Percentiles rank a stretch among this genome's conserved stretches.
These are phyloP conservation scores for Psidium friedrichsthalianum DNA, from an alignment of 345 rosid genomes.

Conservation along the genomic window DNA sequence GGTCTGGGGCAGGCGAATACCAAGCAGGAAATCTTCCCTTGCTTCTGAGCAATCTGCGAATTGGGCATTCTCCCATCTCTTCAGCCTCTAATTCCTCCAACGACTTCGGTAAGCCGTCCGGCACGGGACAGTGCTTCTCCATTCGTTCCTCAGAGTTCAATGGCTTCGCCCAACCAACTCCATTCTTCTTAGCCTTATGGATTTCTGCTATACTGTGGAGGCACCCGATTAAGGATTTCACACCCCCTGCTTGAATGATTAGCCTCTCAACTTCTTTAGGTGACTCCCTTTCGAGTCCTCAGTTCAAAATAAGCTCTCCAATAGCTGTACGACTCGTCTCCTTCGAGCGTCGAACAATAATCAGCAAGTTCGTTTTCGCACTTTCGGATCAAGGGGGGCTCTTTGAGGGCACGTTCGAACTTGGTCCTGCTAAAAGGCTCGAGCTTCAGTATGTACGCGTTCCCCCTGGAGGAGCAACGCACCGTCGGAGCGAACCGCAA, in stretches of 20 bases:
- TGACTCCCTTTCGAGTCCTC: constrained; percentile 31
- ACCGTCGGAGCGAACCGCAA: background rate
- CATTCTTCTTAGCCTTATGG: constrained; percentile 18
- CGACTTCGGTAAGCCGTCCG: constrained; percentile 77
- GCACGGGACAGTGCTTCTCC: constrained; percentile 33
- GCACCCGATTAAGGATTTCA: constrained; percentile 56
- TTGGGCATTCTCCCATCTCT: constrained; percentile 74
- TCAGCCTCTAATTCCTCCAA: constrained; percentile 68
- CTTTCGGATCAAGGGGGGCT: constrained; percentile 57
- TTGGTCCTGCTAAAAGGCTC: constrained; percentile 64
- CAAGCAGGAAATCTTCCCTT: constrained; percentile 63
- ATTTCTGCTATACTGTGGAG: constrained; percentile 50
- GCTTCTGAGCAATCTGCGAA: constrained; percentile 54
- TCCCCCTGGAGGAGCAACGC: constrained; percentile 27
- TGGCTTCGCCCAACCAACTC: constrained; percentile 4
- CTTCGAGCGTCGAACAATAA: constrained; percentile 77
- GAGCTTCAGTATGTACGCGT: constrained; percentile 52
- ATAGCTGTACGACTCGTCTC: constrained; percentile 67
- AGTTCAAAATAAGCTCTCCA: constrained; percentile 88
- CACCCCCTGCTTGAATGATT: constrained; percentile 50
- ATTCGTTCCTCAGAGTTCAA: constrained; percentile 6
- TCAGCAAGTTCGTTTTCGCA: constrained; percentile 55
- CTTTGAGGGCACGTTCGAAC: constrained; percentile 43
- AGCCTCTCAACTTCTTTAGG: constrained; percentile 55
- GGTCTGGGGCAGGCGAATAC: constrained; percentile 72